These are phyloP conservation scores for Ustilago trichophora DNA, from an alignment of 1,284 basidiomycete genomes.

Conservation along the genomic window DNA sequence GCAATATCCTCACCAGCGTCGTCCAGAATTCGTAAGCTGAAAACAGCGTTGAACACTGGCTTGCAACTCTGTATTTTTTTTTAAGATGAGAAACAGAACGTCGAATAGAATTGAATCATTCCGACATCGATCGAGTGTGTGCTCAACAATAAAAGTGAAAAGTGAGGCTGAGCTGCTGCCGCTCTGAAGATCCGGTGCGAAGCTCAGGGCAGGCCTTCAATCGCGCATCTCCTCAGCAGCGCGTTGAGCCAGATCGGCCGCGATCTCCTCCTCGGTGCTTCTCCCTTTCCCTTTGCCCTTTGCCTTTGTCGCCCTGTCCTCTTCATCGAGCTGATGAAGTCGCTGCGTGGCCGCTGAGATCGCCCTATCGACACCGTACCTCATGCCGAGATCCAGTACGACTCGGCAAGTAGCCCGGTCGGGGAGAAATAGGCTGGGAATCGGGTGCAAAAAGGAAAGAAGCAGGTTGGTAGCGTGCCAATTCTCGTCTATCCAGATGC, in stretches of 20 bases:
- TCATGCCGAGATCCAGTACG: constrained; percentile 24
- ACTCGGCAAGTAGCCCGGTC: constrained; percentile 24
- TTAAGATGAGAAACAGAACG: no score
- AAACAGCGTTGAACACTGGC: no score
- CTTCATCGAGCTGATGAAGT: constrained; percentile 26
- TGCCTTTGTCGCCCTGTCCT: constrained; percentile 5
- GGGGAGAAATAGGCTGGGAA: constrained; percentile 35
- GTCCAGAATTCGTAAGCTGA: constrained; percentile 43
- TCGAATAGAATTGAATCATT: no score
- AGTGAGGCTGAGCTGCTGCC: no score
- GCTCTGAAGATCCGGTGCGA: no score
- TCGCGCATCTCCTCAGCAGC: constrained; percentile 1
- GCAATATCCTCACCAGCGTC: constrained; percentile 59
- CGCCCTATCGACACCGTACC: constrained; percentile 27
- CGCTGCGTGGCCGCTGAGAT: constrained; percentile 15
- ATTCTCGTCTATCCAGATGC: constrained; percentile 36
- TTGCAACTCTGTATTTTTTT: no score
- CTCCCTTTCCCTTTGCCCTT: constrained; percentile 23
- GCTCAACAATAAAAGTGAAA: no score
- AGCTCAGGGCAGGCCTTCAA: not conserved
- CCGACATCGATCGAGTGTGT: no score
- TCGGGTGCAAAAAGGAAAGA: constrained; percentile 43
- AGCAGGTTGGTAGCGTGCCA: constrained; percentile 41
- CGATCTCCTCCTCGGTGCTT: constrained; percentile 25
- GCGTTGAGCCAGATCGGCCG: constrained; percentile 6